phyloP scores from a whole-genome alignment of 1,284 basidiomycete genomes.

The Ganoderma lingzhi region DNA sequence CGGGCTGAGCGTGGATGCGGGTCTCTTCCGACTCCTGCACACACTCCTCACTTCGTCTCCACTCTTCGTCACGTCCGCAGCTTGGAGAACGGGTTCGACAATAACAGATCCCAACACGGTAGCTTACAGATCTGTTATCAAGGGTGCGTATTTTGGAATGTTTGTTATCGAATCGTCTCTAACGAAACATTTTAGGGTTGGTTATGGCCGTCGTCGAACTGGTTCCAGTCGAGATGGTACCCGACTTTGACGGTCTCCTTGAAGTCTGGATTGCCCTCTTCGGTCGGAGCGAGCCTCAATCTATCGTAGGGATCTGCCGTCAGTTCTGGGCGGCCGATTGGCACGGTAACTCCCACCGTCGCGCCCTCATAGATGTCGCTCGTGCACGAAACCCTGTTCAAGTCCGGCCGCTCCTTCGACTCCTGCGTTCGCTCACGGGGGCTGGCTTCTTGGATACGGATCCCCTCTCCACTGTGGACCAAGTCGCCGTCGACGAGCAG shows the following conservation, averaged over 20 bases:
- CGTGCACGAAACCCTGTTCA: constrained; percentile 85
- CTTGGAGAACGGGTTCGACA: constrained; percentile 71
- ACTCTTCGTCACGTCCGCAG: constrained; percentile 75
- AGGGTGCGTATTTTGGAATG: constrained; percentile 59
- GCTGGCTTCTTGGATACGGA: constrained; percentile 76
- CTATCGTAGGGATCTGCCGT: constrained; percentile 74
- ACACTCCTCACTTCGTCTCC: constrained; percentile 71
- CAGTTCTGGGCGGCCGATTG: constrained; percentile 84
- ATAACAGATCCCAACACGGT: constrained; percentile 83
- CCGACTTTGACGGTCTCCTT: constrained; percentile 75
- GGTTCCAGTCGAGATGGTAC: constrained; percentile 74
- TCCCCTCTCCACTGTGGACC: constrained; percentile 61
- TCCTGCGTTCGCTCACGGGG: constrained; percentile 80
- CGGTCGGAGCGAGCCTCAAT: constrained; percentile 75
- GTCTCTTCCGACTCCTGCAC: constrained; percentile 63
- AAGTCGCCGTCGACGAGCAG: constrained; percentile 45
- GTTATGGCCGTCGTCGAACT: constrained; percentile 78
- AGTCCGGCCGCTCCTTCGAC: constrained; percentile 72
- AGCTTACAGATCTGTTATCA: constrained; percentile 84
- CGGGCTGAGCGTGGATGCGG: constrained; percentile 61
- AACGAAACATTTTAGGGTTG: constrained; percentile 57
- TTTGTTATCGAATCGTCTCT: constrained; percentile 15
- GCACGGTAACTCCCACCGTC: constrained; percentile 64
- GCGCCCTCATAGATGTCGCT: constrained; percentile 82
- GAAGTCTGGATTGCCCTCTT: constrained; percentile 85